phyloP scores from a whole-genome alignment of 805 yeast species.

The Cyberlindnera saturnus region DNA sequence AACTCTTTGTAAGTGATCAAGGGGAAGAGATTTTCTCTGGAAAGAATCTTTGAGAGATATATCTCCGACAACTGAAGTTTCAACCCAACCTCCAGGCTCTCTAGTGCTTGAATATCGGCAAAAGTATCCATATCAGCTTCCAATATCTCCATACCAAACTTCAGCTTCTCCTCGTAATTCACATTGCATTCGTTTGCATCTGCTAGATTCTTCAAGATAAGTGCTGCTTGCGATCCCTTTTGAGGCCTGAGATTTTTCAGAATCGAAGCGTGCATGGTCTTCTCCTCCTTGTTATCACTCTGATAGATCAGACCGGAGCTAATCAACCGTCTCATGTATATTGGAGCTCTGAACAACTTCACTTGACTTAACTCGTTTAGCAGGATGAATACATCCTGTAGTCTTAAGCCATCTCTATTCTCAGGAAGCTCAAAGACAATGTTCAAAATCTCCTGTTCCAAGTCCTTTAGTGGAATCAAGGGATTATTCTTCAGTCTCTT shows the following conservation, averaged over 20 bases:
- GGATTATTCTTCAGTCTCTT: constrained; percentile 11
- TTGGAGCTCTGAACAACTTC: constrained; percentile 38
- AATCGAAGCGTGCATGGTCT: constrained; percentile 47
- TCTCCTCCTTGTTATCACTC: constrained; percentile 43
- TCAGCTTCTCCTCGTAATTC: constrained; percentile 28
- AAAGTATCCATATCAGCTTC: constrained; percentile 25
- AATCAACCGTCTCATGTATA: constrained; percentile 73
- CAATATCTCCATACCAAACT: constrained; percentile 26
- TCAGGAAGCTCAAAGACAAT: constrained; percentile 28
- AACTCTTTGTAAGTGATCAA: constrained; percentile 32
- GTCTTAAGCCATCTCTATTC: constrained; percentile 27
- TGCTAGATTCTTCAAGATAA: constrained; percentile 46
- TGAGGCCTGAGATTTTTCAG: constrained; percentile 53
- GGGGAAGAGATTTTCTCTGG: constrained; percentile 28
- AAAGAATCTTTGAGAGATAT: constrained; percentile 22
- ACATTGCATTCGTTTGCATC: constrained; percentile 17
- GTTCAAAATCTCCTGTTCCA: constrained; percentile 31
- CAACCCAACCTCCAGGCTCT: constrained; percentile 22
- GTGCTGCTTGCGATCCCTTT: constrained; percentile 48
- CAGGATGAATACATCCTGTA: constrained; percentile 36
- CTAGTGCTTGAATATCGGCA: constrained; percentile 19
- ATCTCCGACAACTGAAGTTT: constrained; percentile 28
- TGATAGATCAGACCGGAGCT: constrained; percentile 80
- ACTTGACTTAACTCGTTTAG: constrained; percentile 36
- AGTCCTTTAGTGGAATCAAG: constrained; percentile 23